Percentiles rank a stretch among this genome's conserved stretches.
phyloP scores from a whole-genome alignment of 257 asterid species.

The Primulina tabacum region DNA sequence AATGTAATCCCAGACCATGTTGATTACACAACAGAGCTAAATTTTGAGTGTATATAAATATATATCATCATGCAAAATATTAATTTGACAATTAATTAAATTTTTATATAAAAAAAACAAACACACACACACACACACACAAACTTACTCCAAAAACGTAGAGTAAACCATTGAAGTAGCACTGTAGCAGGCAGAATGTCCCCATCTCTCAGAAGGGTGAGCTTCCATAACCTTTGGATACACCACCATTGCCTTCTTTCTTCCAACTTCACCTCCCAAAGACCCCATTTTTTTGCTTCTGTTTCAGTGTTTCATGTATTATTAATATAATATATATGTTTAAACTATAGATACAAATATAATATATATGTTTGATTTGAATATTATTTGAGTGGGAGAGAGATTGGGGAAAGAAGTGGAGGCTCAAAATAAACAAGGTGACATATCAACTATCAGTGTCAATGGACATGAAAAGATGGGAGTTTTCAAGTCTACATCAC shows the following conservation, averaged over 20 bases:
- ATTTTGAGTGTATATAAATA: too few relatives aligned
- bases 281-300: constrained; percentile 47
- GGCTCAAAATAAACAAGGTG: constrained; percentile 60
- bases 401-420: constrained; percentile 11
- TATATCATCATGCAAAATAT: constrained; percentile 22
- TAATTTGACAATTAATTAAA: neutral
- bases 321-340: neutral
- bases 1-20: neutral
- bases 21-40: too few relatives aligned
- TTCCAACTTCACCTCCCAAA: constrained; percentile 43
- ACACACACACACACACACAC: too few relatives aligned
- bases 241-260: constrained; percentile 70
- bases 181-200: constrained; percentile 93
- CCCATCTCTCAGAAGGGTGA: constrained; percentile 96
- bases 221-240: constrained; percentile 68
- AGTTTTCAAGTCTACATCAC: constrained; percentile 91
- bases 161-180: constrained; percentile 62
- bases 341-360: neutral
- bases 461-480: constrained; percentile 99
- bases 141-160: constrained; percentile 77
- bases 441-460: constrained; percentile 90
- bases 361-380: constrained; percentile 17
- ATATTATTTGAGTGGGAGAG: constrained; percentile 11
- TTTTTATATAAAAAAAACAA: neutral
- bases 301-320: neutral